Evolutionary conservation across 2,329 filamentous ascomycete genomes (phyloP).

Genomic region (Aspergillus bombycis): DNA sequence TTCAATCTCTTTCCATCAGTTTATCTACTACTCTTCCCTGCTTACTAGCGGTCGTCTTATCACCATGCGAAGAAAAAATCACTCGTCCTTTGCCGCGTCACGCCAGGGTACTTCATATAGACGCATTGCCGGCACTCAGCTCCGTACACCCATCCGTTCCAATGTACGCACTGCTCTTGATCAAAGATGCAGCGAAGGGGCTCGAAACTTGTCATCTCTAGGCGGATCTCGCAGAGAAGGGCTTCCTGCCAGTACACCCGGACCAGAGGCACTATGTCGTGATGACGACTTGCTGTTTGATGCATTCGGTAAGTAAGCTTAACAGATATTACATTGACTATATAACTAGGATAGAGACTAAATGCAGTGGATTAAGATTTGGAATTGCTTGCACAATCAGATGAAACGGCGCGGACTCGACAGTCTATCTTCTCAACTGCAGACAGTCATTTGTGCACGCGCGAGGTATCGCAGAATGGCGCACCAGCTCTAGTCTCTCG

Average conservation of each 20-base stretch:
- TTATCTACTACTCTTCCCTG: neutral
- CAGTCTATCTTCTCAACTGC: constrained; percentile 4
- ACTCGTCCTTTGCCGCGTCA: constrained; percentile 10
- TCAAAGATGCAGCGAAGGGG: constrained; percentile 28
- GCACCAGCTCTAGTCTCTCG: constrained; percentile 25
- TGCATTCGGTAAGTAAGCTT: constrained; percentile 50
- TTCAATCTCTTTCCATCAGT: neutral
- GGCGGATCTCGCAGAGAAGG: constrained; percentile 5
- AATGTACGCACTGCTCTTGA: constrained; percentile 23
- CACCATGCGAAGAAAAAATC: constrained; percentile 22
- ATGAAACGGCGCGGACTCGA: constrained; percentile 16
- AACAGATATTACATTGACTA: neutral
- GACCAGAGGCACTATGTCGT: neutral
- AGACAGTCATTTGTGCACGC: constrained; percentile 2
- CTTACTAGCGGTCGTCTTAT: neutral
- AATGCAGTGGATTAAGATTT: constrained; percentile 31
- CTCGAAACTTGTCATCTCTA: constrained; percentile 18
- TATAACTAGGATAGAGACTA: neutral
- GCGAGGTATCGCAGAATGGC: neutral
- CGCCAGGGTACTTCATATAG: constrained; percentile 15
- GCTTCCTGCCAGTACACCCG: neutral
- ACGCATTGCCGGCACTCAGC: constrained; percentile 11
- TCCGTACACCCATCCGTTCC: constrained; percentile 7
- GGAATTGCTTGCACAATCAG: constrained; percentile 40
- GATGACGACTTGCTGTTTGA: constrained; percentile 45